Percentiles rank a stretch among this genome's conserved stretches.
These are phyloP conservation scores for Pseudocercospora ulei DNA, from an alignment of 2,329 filamentous ascomycete genomes.

Conservation along the genomic window DNA sequence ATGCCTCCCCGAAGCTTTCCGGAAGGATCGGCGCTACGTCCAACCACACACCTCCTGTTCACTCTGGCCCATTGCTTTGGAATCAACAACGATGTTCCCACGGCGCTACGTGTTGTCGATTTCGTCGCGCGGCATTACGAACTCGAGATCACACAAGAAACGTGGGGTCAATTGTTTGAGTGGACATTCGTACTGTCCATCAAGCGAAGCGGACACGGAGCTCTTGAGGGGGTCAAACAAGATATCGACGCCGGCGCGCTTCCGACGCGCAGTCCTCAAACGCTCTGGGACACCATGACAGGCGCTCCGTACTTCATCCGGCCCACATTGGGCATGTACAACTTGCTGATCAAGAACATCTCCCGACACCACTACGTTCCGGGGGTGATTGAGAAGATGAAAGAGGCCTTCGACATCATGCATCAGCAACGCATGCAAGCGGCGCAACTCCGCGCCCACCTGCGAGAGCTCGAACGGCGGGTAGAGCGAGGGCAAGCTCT, in stretches of 20 bases:
- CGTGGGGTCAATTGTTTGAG: conserved; percentile 59
- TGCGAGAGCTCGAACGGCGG: conserved; percentile 10
- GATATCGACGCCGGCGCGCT: conserved; percentile 34
- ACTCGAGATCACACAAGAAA: conserved; percentile 39
- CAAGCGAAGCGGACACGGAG: conserved; percentile 27
- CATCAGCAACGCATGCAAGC: not conserved
- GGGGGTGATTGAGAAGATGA: conserved; percentile 25
- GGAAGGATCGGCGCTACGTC: conserved; percentile 47
- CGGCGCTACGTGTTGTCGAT: conserved; percentile 52
- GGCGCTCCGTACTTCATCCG: conserved; percentile 48
- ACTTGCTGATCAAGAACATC: conserved; percentile 31
- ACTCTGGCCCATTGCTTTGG: conserved; percentile 60
- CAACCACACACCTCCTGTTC: conserved; percentile 51
- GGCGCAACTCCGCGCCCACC: not conserved
- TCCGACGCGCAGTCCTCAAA: conserved; percentile 39
- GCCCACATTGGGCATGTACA: conserved; percentile 51
- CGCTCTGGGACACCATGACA: conserved; percentile 53
- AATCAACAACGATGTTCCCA: conserved; percentile 53
- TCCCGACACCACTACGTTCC: conserved; percentile 12
- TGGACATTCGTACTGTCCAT: conserved; percentile 54
- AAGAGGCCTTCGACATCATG: conserved; percentile 20
- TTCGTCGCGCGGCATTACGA: too few species aligned
- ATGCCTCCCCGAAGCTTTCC: conserved; percentile 36
- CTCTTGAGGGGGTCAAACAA: conserved; percentile 19
- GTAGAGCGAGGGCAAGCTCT: conserved; percentile 2